A percentile compares a stretch with the other conserved stretches of the same genome.
Conservation (phyloP, 169 alveolate genomes). For the Eimeria nieschulzi region DNA sequence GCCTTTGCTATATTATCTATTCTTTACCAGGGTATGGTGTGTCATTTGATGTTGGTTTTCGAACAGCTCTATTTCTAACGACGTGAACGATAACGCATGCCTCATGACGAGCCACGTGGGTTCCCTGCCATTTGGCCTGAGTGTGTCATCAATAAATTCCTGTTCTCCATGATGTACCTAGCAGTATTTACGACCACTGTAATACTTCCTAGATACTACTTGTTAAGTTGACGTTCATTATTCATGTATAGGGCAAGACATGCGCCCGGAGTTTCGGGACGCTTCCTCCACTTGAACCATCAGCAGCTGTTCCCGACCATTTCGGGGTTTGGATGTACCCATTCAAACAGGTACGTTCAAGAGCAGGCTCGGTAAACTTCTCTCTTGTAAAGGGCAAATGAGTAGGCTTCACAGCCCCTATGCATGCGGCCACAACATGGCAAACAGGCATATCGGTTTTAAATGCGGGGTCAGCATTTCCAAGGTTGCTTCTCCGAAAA, state of each 20-base stretch:
- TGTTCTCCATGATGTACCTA: neutral
- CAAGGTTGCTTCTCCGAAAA: neutral
- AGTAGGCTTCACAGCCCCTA: neutral
- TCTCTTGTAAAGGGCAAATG: neutral
- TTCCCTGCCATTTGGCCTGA: neutral
- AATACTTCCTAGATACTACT: no score
- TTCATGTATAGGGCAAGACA: neutral
- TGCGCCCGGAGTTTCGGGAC: neutral
- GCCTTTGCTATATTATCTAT: no score
- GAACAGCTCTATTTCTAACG: neutral
- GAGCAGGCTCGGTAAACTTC: neutral
- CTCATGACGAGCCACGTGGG: conserved; percentile 11
- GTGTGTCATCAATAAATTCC: neutral
- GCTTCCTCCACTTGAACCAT: neutral
- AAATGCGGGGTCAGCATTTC: neutral
- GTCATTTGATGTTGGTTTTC: neutral
- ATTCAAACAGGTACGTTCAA: neutral
- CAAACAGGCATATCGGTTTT: neutral
- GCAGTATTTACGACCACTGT: neutral
- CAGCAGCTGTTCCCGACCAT: neutral
- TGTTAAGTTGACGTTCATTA: no score
- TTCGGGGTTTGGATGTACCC: neutral
- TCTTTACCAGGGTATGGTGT: no score
- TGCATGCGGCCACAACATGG: neutral
- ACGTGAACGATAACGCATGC: neutral